Evolutionary conservation across 352 stramenopile species (phyloP).

Genomic region (Phytophthora sp.): DNA sequence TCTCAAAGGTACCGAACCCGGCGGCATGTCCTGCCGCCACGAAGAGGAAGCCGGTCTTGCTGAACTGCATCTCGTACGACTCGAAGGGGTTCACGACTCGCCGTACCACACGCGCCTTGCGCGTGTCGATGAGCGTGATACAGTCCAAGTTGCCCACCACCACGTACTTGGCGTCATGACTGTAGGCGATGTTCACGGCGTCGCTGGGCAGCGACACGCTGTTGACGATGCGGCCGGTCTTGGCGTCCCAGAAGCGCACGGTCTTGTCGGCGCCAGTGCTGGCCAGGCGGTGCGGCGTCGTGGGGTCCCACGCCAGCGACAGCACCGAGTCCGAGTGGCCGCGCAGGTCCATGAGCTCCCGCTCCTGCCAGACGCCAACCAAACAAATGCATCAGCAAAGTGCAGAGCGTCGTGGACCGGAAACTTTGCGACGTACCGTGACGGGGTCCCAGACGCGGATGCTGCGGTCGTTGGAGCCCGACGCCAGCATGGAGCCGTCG

Average conservation of each 20-base stretch:
- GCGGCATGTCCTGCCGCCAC: constrained; percentile 79
- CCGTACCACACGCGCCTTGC: constrained; percentile 80
- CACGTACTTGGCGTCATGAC: constrained; percentile 82
- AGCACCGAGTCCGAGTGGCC: constrained; percentile 79
- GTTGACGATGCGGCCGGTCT: constrained; percentile 77
- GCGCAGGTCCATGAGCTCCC: constrained; percentile 63
- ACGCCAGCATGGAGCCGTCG: constrained; percentile 74
- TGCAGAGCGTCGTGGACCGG: not conserved
- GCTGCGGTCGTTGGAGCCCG: constrained; percentile 78
- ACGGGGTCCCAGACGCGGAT: constrained; percentile 79
- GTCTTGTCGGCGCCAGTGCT: constrained; percentile 83
- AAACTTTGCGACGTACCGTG: constrained; percentile 42
- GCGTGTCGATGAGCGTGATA: constrained; percentile 83
- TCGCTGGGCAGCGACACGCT: constrained; percentile 79
- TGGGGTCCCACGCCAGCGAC: constrained; percentile 82
- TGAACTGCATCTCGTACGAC: constrained; percentile 87
- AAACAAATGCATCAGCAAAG: not conserved
- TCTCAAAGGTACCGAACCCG: constrained; percentile 83
- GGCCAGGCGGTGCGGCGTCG: constrained; percentile 58
- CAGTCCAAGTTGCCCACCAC: constrained; percentile 77
- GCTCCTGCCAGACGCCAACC: constrained; percentile 34
- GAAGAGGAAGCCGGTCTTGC: constrained; percentile 77
- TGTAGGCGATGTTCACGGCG: constrained; percentile 83
- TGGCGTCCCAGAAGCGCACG: constrained; percentile 85
- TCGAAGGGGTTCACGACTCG: constrained; percentile 85